A percentile compares a stretch with the other conserved stretches of the same genome.
Conservation (phyloP, 805 yeast species). For the Wickerhamiella lipophila region DNA sequence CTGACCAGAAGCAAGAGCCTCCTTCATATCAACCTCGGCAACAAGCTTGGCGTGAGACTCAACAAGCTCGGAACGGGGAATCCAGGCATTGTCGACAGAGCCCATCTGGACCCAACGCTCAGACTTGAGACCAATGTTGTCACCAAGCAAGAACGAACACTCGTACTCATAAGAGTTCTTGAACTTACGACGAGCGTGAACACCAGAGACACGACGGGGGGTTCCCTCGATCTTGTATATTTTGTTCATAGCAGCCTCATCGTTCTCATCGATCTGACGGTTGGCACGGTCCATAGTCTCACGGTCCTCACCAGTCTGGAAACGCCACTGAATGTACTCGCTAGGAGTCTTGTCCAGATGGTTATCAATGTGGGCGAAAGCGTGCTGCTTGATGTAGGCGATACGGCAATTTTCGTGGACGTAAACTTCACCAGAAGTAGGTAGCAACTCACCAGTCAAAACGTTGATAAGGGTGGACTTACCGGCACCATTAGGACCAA, state of each 20-base stretch:
- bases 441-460: constrained; percentile 97
- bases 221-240: constrained; percentile 98
- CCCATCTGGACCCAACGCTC: constrained; percentile 99
- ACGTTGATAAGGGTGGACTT: constrained; percentile 97
- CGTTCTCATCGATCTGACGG: constrained; percentile 93
- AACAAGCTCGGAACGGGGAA: constrained; percentile 96
- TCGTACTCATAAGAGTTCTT: constrained; percentile 99
- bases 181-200: constrained; percentile 97
- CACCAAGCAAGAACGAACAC: constrained; percentile 95
- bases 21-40: constrained; percentile 99
- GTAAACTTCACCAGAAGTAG: constrained; percentile 97
- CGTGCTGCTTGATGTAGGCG: constrained; percentile 99
- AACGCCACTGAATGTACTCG: constrained; percentile 99
- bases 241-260: constrained; percentile 98
- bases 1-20: constrained; percentile 99
- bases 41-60: constrained; percentile 98
- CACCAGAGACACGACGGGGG: constrained; percentile 91
- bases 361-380: constrained; percentile 97
- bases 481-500: constrained; percentile 99
- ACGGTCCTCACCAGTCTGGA: constrained; percentile 99
- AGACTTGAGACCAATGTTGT: constrained; percentile 95
- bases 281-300: constrained; percentile 99
- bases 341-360: constrained; percentile 99
- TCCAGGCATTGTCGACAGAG: constrained; percentile 99
- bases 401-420: constrained; percentile 99